These are phyloP conservation scores for Pleurotus ostreatus DNA, from an alignment of 768 basidiomycete genomes.

Conservation along the genomic window DNA sequence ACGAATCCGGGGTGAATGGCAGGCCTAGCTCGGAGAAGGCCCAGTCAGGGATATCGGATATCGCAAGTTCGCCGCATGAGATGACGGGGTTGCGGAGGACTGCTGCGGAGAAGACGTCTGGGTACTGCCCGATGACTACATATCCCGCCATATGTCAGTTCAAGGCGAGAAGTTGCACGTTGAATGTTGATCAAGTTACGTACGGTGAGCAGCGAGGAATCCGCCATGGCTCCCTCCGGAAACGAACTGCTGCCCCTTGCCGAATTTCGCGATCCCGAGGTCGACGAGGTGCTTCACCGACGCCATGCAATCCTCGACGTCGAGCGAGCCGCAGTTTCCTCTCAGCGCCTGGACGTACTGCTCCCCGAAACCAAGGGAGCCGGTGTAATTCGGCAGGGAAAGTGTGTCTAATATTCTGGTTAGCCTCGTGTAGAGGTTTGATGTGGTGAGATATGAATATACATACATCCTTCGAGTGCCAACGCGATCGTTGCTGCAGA, in stretches of 20 bases:
- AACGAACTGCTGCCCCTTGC: slow-evolving; percentile 49
- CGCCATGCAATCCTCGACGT: slow-evolving; percentile 62
- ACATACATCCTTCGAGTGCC: slow-evolving; percentile 61
- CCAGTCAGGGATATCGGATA: slow-evolving; percentile 73
- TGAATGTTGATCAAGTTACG: no score
- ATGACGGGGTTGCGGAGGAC: slow-evolving; percentile 70
- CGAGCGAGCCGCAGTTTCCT: slow-evolving; percentile 59
- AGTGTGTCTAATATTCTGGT: slow-evolving; percentile 42
- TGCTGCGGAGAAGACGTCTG: slow-evolving; percentile 57
- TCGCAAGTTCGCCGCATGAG: slow-evolving; percentile 49
- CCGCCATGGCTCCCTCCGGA: slow-evolving; percentile 72
- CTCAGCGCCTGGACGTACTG: slow-evolving; percentile 48
- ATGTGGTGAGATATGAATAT: background rate
- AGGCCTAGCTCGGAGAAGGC: slow-evolving; percentile 45
- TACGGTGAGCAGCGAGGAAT: slow-evolving; percentile 56
- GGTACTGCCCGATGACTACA: slow-evolving; percentile 60
- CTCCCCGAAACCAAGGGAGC: slow-evolving; percentile 65
- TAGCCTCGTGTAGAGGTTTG: background rate
- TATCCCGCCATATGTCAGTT: background rate
- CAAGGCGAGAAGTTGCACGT: no score
- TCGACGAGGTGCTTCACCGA: slow-evolving; percentile 46
- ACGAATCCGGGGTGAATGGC: slow-evolving; percentile 19
- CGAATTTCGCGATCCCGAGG: slow-evolving; percentile 43
- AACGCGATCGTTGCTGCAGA: slow-evolving; percentile 36
- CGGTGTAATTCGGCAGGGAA: slow-evolving; percentile 63